Percentiles rank a stretch among this genome's conserved stretches.
These are phyloP conservation scores for Penicillium concentricum DNA, from an alignment of 2,329 filamentous ascomycete genomes.

Conservation along the genomic window DNA sequence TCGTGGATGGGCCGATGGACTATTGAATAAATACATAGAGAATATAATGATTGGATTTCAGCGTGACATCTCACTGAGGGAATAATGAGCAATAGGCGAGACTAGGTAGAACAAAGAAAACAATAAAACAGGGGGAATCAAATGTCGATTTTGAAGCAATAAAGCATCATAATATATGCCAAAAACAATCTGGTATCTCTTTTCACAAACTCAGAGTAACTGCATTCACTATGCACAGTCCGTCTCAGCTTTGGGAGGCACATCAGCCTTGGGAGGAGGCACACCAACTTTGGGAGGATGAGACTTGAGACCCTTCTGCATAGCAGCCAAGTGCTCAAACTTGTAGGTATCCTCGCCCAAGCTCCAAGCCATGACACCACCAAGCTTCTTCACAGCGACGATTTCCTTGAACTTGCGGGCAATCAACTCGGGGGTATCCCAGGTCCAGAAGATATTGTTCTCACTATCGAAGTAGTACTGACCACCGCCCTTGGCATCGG, in stretches of 20 bases:
- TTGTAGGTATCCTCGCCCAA: constrained; percentile 62
- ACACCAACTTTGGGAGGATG: background rate
- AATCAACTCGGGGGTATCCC: constrained; percentile 65
- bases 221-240: background rate
- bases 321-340: constrained; percentile 47
- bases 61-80: background rate
- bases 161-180: background rate
- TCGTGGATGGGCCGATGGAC: constrained; percentile 21
- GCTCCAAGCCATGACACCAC: constrained; percentile 75
- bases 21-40: background rate
- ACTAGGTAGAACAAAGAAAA: no score
- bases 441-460: constrained; percentile 69
- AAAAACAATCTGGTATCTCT: background rate
- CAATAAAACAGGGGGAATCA: background rate
- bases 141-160: background rate
- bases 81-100: background rate
- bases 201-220: background rate
- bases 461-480: constrained; percentile 66
- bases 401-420: constrained; percentile 61
- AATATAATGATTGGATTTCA: background rate
- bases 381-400: constrained; percentile 56
- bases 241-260: background rate
- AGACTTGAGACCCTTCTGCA: constrained; percentile 35
- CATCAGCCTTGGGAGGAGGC: background rate
- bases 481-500: constrained; percentile 60